Conservation (phyloP, 495 filamentous ascomycete genomes). For the Darksidea phi region DNA sequence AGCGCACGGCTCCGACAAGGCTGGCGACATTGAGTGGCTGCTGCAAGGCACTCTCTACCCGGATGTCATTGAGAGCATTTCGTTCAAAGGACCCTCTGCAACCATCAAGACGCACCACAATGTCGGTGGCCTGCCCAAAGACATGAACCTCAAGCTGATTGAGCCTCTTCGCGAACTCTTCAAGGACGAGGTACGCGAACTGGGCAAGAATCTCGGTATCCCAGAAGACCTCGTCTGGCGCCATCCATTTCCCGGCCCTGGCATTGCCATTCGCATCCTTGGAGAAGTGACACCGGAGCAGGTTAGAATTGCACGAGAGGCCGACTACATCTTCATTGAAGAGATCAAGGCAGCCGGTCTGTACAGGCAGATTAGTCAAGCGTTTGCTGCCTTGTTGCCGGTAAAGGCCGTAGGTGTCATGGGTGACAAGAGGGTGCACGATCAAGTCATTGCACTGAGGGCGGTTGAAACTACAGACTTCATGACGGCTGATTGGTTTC, state of each 20-base stretch:
- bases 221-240: conserved; percentile 75
- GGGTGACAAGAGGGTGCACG: conserved; percentile 70
- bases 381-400: conserved; percentile 76
- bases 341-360: conserved; percentile 82
- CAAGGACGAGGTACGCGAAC: conserved; percentile 79
- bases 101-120: conserved; percentile 90
- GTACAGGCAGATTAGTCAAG: conserved; percentile 79
- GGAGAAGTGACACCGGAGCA: conserved; percentile 82
- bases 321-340: conserved; percentile 84
- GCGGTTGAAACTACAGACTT: conserved; percentile 78
- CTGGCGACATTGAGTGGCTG: conserved; percentile 76
- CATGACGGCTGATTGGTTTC: conserved; percentile 77
- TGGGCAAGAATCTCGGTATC: conserved; percentile 76
- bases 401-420: conserved; percentile 74
- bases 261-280: conserved; percentile 83
- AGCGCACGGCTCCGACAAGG: conserved; percentile 58
- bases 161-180: conserved; percentile 80
- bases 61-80: conserved; percentile 78
- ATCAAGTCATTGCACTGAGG: conserved; percentile 60
- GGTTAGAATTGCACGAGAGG: conserved; percentile 76
- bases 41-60: conserved; percentile 83
- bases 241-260: conserved; percentile 83
- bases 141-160: conserved; percentile 64
- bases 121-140: conserved; percentile 67
- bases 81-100: conserved; percentile 74